Base-by-base conservation (phyloP, 768 basidiomycete species). In the Mrakia hoshinonis region DNA sequence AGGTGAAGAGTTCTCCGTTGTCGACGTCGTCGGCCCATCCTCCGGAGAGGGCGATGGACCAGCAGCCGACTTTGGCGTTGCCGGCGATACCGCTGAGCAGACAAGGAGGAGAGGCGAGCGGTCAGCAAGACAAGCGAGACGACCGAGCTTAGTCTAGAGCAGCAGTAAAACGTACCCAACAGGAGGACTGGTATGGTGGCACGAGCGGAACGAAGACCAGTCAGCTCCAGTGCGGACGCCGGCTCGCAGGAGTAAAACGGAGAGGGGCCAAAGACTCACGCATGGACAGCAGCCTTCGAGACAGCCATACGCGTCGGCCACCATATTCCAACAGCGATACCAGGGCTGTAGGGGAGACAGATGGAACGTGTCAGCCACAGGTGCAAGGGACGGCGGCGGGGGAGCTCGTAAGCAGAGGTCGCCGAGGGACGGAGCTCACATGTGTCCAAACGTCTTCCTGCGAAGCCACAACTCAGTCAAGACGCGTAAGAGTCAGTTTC, bases 21-120 rank as follows among this genome's bases (percentile, higher is more conserved):
- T 75, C 75, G 13, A 70, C 55, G 69, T 80, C 78, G 64, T 79
- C 79, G 12, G 76, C 74, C 72, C 78, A 78, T 0, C 79, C 92
- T 13, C 93, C 93, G 49, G 90, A 92, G 3, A 95, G 84, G 2
- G 89, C 92, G 18, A 96, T 85, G 52, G 90, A 92, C 74, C 88
- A 90, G 2, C 90, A 89, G 2, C 93, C 92, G 1, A 74, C 75
- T 6, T 87, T 73, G 0, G 80, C 80, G 3, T 87, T 83, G 38
- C 84, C 84, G 11, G 87, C 82, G 54, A 96, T 94, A 0, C 93
- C 93, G 46, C 85, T 89, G 7, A 95, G 48, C n/a, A 49, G 48
- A 49, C 18, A n/a, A 49, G 48, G 24, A 15, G 4, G 49, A n/a
- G 49, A n/a, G 20, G 26, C n/a, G 49, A 26, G 26, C 6, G 20